A percentile compares a stretch with the other conserved stretches of the same genome.
These are phyloP conservation scores for Penicillium arizonense DNA, from an alignment of 495 filamentous ascomycete species.

Conservation along the genomic window DNA sequence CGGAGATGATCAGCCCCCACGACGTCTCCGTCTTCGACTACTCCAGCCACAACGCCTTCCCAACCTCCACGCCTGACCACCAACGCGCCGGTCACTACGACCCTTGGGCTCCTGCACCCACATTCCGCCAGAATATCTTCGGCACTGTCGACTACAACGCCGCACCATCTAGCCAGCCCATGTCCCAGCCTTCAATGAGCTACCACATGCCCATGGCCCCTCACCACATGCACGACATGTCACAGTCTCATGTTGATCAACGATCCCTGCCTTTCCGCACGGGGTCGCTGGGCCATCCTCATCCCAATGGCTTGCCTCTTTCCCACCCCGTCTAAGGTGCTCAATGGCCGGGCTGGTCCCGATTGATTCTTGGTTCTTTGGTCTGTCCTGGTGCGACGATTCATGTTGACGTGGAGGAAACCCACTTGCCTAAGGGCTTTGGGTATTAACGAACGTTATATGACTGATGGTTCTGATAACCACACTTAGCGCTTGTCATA, in stretches of 20 bases:
- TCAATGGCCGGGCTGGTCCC: constrained; percentile 23
- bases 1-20: constrained; percentile 32
- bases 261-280: constrained; percentile 31
- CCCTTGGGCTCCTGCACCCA: constrained; percentile 28
- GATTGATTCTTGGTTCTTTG: constrained; percentile 4
- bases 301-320: constrained; percentile 27
- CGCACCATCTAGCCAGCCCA: constrained; percentile 18
- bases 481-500: constrained; percentile 18
- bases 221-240: constrained; percentile 32
- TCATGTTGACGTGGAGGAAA: constrained; percentile 4
- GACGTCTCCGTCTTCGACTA: constrained; percentile 37
- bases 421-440: not conserved
- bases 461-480: constrained; percentile 27
- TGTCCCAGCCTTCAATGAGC: constrained; percentile 24
- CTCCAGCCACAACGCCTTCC: constrained; percentile 25
- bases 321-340: constrained; percentile 20
- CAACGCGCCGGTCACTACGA: constrained; percentile 30
- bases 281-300: constrained; percentile 32
- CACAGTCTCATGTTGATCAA: constrained; percentile 21
- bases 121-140: constrained; percentile 44
- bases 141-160: constrained; percentile 33
- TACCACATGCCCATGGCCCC: constrained; percentile 36
- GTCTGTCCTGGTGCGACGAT: not conserved
- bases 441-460: constrained; percentile 23
- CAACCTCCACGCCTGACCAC: constrained; percentile 25